Base-by-base conservation (phyloP, 441 rosid species). In the Eruca vesicaria region DNA sequence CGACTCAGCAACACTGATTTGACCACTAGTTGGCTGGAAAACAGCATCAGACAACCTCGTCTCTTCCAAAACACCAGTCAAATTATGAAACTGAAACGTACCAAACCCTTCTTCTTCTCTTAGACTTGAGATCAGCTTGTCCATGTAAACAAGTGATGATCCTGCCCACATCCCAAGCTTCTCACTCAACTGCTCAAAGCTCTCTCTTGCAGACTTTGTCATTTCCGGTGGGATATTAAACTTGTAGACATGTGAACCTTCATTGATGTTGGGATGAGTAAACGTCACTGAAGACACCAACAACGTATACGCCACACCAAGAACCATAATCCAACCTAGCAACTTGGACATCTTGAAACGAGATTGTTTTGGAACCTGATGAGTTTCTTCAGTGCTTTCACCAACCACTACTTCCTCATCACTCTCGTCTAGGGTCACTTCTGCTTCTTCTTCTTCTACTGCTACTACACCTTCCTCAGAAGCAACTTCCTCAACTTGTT, bases 11-110 rank as follows among this genome's bases (percentile, higher is more conserved):
- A 75, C 68, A 67, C 14, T 59, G 76, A 69, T 55, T 11, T 65
- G 19, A 68, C 53, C 62, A 45, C 86, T 68, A 83, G 68, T 38
- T 53, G 53, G 12, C 45, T 64, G 45, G 50, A 68, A 75, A 74
- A 66, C 26, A 36, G 79, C 28, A 72, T 81, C 86, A 73, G 68
- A 68, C 59, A 72, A 64, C 28, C 66, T 72, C 20, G n/a, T 28
- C 35, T 80, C 81, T 65, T 88, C 88, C 0, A 84, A 73, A 79
- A 83, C 62, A 71, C 45, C 69, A 35, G 90, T 89, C 85, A 85
- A 73, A 81, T 95, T 93, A 56, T 80, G 79, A 70, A 79, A 93
- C 52, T 82, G 82, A 50, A 89, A 63, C 21, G 74, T 45, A 66
- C 75, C 80, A 68, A 75, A 41, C 58, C 71, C 68, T 43, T 71